Evolutionary conservation across 176 grass and related monocot species (phyloP), one percentile per base, ranked within the genome.

Genomic region (Otatea glauca): DNA sequence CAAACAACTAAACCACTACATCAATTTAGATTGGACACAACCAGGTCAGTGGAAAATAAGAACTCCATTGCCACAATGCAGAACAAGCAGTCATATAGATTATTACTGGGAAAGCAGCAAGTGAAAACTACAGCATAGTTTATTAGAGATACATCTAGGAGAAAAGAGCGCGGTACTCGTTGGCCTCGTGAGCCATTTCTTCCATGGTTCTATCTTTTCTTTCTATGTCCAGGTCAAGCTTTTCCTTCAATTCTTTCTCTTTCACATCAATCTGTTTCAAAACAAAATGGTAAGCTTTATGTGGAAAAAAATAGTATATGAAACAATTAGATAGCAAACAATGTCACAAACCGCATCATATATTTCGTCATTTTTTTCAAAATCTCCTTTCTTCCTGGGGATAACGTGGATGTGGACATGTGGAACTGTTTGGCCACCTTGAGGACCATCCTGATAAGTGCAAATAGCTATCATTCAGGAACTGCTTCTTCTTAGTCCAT

Each of bases 341-440:
- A 37, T 21, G 50, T 14, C 51, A 90, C 84, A 11, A 55, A 98
- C 96, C 15, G 87, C 93, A 56, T 98, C 93, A 87, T 98, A 98
- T 86, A 98, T 98, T 80, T 98, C 91, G 78, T 95, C 96, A 55
- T 98, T 95, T 32, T 93, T 95, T 72, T 94, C 89, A 68, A 98
- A 98, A 75, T 98, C 93, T 77, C 93, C 96, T 76, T 32, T 85
- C 90, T 87, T 98, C 82, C 93, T 93, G 4, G 91, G 96, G 73
- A 95, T 91, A 60, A 98, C 55, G 12, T 95, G 96, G 87, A 98
- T 95, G 81, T 98, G 93, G n/a, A 98, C 89, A 93, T 95, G 96
- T 35, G 93, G 87, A 79, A 98, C 96, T 55, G 91, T 98, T 83
- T 98, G 96, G 25, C 96, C 96, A 74, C 93, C 91, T 69, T 98